Base-by-base conservation (phyloP, 2,329 filamentous ascomycete species). In the Venturia nashicola region DNA sequence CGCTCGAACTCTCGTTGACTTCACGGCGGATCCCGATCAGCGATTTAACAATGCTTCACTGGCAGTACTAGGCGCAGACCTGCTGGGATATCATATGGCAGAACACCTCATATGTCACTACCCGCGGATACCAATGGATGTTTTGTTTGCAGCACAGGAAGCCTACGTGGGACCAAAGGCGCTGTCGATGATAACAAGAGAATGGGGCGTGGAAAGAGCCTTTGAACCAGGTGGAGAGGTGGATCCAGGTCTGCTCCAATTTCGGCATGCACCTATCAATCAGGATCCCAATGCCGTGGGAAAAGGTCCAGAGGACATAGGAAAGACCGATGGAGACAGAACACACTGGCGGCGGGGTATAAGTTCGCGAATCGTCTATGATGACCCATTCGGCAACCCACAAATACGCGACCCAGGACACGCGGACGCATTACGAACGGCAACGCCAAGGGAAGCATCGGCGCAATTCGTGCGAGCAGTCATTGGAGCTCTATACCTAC, bases 181-280 rank as follows among this genome's bases (percentile, higher is more conserved):
- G 0, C 81, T 97, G 59, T 79, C 86, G 61, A 80, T 86, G 23
- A 83, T 97, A 68, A 85, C 89, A 18, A 80, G 82, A 67, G 89
- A 94, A 77, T 99, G 94, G 94, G 94, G 94, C 76, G 86, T 97
- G 18, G 93, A 97, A 74, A 78, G 81, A 54, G 93, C 90, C n/a
- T 90, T 89, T 12, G 87, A 86, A 23, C 94, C 94, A 0, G 94
- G 93, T 61, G 85, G 85, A 65, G 93, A 97, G 77, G 92, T 97
- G 64, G 94, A 99, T 73, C 87, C 92, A 0, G 94, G 93, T 6
- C 80, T 96, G 63, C 80, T 99, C 66, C 94, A 97, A 73, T 96
- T 91, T 80, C 76, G 76, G 76, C 72, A 81, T 64, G 66, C 81
- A 32, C 70, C 73, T 11, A 75, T 81, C 5, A 79, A 36, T 11